Evolutionary conservation across 2,329 filamentous ascomycete species (phyloP), one percentile per base, ranked within the genome.

Genomic region (Colletotrichum euphorbiae): DNA sequence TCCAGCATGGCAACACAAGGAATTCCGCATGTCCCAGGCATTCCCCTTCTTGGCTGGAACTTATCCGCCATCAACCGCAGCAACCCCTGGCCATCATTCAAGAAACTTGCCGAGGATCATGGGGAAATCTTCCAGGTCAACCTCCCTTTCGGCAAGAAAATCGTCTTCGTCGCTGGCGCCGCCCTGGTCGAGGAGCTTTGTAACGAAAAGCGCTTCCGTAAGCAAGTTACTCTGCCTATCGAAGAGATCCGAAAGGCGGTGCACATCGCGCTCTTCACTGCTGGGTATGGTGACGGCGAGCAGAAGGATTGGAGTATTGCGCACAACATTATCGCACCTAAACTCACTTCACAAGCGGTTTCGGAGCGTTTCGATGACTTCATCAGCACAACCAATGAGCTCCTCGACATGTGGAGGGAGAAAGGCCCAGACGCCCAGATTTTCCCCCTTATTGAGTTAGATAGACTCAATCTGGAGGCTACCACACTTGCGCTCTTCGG

Each of bases 191-290:
- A 81, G 67, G 81, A 83, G 64, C 57, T 83, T 2, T 86, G 84
- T 72, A 84, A 87, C 73, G 77, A 86, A 77, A 82, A 79, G 72
- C 81, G 84, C 0, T 87, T 87, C 74, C 82, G 84, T 63, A 87
- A 87, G 72, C 85, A 78, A 69, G 84, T 87, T 2, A 83, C 83
- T 33, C 84, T 84, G 0, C 84, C 85, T 4, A 78, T 87, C 57
- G 80, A 85, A 57, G 83, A 87, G 78, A 86, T 86, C 64, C 80
- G 84, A 21, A 78, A 79, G 31, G 76, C 82, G 6, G 84, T 85
- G 9, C 80, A 87, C 73, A 83, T 84, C 69, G 72, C 83, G 3
- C 80, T 87, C n/a, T 87, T 87, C 76, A 83, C 84, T 3, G 84
- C 84, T 8, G 36, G 36, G 11, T 38, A 38, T 15, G 36, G n/a